Base-by-base conservation (phyloP, 73 alveolate genomes). In the Blepharisma stoltei region DNA sequence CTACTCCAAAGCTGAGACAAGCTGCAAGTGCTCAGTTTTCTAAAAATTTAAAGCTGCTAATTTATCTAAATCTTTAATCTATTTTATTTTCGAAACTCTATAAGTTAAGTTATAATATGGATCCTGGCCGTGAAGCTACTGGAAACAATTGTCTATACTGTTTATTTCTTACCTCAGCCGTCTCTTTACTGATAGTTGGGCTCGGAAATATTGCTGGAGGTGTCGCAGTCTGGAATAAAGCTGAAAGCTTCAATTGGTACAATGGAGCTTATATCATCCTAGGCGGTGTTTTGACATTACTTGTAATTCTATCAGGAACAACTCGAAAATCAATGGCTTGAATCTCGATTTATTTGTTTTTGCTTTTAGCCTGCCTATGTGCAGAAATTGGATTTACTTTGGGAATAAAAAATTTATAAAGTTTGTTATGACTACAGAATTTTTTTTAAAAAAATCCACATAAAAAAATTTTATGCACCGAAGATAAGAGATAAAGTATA, bases 171-270 rank as follows among this genome's bases (percentile, higher is more conserved):
- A 60, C 49, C 11, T 60, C 46, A 8, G 23, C 73, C 2, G 14
- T 60, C 46, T 8, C 23, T 14, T 25, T 60, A 20, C 18, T 60
- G 1, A 14, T 60, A 1, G 73, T 60, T 20, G 73, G 73, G 11
- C 23, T 60, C 73, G 73, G 73, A 20, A 60, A 60, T 47, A 60
- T 60, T 20, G 73, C 73, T 1, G 73, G 46, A 60, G 73, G 73
- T 3, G 23, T 60, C 23, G 14, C 73, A 1, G 73, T 60, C 14
- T 60, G 73, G 14, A 25, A 14, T 14, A 8, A 14, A 18, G 11
- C 73, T 20, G 73, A 60, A 14, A 18, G 11, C 11, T 60, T 60
- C 5, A 60, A n/a, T 5, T 60, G 73, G 73, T 60, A 60, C 73
- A 60, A 60, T 47, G 73, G 73, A 14, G 11, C 49, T 60, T 60